Evolutionary conservation across 1,284 basidiomycete genomes (phyloP).

Genomic region (Ceratorhiza oryzae-sativae): DNA sequence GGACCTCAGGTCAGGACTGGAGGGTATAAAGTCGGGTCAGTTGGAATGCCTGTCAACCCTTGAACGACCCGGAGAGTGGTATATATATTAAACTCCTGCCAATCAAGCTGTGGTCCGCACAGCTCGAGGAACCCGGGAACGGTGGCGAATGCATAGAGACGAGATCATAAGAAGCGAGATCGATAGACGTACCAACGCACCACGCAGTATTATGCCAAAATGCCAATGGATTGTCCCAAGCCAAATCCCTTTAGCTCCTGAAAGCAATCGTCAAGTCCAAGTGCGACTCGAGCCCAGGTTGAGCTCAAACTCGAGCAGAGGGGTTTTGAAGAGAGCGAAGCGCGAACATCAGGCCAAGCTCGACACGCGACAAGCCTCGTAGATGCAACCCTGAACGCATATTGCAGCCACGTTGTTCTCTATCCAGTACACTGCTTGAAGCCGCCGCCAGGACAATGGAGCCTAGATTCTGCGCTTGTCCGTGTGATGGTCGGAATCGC

Average conservation of each 20-base stretch:
- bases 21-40: constrained; percentile 23
- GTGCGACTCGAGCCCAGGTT: not conserved
- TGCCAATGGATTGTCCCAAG: too few relatives aligned
- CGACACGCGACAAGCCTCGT: constrained; percentile 15
- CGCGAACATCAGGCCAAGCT: not conserved
- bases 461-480: not conserved
- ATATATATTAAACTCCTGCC: not conserved
- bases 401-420: constrained; percentile 8
- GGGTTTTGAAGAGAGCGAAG: not conserved
- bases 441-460: constrained; percentile 10
- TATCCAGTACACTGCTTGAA: not conserved
- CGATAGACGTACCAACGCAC: not conserved
- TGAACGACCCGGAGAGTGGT: not conserved
- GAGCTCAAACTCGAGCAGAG: not conserved
- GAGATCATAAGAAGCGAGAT: constrained; percentile 1
- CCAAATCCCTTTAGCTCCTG: too few relatives aligned
- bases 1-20: constrained; percentile 2
- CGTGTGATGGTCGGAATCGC: not conserved
- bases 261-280: not conserved
- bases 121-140: constrained; percentile 8
- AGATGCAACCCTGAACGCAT: constrained; percentile 1
- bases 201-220: too few relatives aligned
- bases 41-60: not conserved
- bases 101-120: constrained; percentile 2
- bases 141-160: constrained; percentile 6